A percentile compares a stretch with the other conserved stretches of the same genome.
phyloP scores from a whole-genome alignment of 108 stramenopile genomes.

The Skeletonema marinoi region DNA sequence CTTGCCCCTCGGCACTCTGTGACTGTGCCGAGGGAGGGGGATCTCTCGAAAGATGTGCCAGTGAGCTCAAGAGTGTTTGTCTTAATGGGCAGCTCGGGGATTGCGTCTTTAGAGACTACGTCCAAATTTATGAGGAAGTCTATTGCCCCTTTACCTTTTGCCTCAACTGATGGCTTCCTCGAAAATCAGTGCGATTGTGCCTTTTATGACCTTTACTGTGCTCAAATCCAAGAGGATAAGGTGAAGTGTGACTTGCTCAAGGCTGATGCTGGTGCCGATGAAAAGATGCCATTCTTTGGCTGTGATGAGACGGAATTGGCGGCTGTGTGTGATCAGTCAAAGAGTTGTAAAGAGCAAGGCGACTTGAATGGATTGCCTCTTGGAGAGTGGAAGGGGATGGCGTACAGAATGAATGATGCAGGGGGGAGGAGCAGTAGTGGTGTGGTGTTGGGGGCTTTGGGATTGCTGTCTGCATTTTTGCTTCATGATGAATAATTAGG shows the following conservation, averaged over 20 bases:
- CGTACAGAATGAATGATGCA: background rate
- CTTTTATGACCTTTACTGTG: conserved; percentile 47
- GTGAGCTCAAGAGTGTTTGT: conserved; percentile 40
- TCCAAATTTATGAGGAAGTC: conserved; percentile 33
- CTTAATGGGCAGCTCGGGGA: conserved; percentile 24
- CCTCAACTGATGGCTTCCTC: conserved; percentile 37
- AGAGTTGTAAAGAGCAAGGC: conserved; percentile 34
- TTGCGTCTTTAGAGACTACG: conserved; percentile 42
- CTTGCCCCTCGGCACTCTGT: conserved; percentile 45
- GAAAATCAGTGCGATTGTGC: conserved; percentile 52
- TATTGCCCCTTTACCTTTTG: conserved; percentile 42
- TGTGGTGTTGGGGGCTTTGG: background rate
- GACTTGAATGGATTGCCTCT: conserved; percentile 43
- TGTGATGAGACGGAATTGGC: conserved; percentile 40
- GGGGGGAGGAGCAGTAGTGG: background rate
- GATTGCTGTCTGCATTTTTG: background rate
- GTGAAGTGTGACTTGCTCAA: background rate
- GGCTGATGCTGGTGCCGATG: conserved; percentile 13
- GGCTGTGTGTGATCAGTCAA: conserved; percentile 37
- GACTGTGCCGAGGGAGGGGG: conserved; percentile 47
- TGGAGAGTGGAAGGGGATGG: conserved; percentile 2
- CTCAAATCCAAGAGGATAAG: background rate
- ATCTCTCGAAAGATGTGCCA: conserved; percentile 39
- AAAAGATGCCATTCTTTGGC: conserved; percentile 50
- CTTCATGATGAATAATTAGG: background rate